Evolutionary conservation across 179 eudicot species (phyloP), one percentile per base, ranked within the genome.

Genomic region (Silene vulgaris): DNA sequence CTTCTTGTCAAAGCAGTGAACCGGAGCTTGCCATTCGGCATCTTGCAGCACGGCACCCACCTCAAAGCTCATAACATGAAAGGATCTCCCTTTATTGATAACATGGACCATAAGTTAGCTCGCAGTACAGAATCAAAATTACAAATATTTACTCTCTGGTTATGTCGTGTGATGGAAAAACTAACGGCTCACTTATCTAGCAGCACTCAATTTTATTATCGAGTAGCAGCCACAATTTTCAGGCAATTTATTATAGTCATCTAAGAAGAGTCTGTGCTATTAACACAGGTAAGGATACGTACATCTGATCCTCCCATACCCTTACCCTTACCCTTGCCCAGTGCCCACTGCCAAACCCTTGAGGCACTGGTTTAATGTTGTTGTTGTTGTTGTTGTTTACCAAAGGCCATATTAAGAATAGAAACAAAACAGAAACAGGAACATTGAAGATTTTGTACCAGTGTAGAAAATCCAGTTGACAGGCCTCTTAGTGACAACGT

Each of bases 41-140:
- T 89, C 90, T 19, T 88, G 88, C n/a, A 88, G 87, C 71, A 84
- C 88, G 17, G 82, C 85, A 50, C 93, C 96, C 59, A 85, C 96
- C 83, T 90, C 91, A 75, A 89, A 90, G 32, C 89, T 87, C 82
- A 89, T 88, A 62, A 90, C 90, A 82, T 90, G 93, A 54, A 80
- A 86, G 2, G 21, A 70, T 72, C 77, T 74, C 32, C 91, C 95
- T 88, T 30, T 0, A 37, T 6, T 4, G 26, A 67, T 30, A 62
- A 9, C 59, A 71, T 6, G 29, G 17, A 59, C 28, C 48, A 26
- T 12, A 45, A 14, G 30, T 71, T 40, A 28, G 37, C 16, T 26
- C 21, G n/a, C 4, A 32, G 9, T 7, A 37, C 45, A 61, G 9
- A 61, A 61, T 61, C 28, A 61, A 48, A 48, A 11, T 2, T 13